Evolutionary conservation across 305 asterid genomes (phyloP), one percentile per base, ranked within the genome.

Genomic region (Fraxinus sp.): DNA sequence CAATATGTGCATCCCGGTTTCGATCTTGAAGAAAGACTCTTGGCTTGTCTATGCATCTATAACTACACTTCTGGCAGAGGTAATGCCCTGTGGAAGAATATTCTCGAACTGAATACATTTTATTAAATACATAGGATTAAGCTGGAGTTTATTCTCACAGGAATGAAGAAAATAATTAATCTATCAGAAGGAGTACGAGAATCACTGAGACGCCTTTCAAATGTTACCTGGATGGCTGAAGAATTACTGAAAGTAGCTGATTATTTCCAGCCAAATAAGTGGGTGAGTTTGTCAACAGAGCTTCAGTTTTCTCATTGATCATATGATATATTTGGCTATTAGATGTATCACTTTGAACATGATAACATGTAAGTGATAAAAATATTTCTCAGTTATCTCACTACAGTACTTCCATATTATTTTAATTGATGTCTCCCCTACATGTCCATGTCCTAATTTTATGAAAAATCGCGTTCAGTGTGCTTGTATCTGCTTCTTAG

Each of bases 161-260:
- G 97, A 79, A 93, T 94, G 97, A 92, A 89, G 91, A 96, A 91
- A 41, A 88, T 96, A 82, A 86, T 91, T 33, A 89, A 87, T 81
- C 89, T 95, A 79, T 96, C 99, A 24, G 98, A 94, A 83, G 97
- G 97, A 10, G 96, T 94, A 18, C 86, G 97, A 78, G 99, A 96
- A 81, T 96, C 98, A 2, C 82, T 94, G 83, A 92, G 99, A 80
- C 98, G 98, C 26, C 89, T 96, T 52, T 95, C 99, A 72, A 90
- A 88, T 64, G 92, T 91, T 24, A 88, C 95, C 36, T 96, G 99
- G 99, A 93, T 96, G 98, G 98, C 98, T 62, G 99, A 96, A 78
- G 99, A 96, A 68, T 84, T 96, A 79, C 93, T 94, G 62, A 92
- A 89, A 87, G 99, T 96, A 49, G 99, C 99, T 62, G 98, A 93